phyloP scores from a whole-genome alignment of 257 asterid species.

The Capsicum pubescens region DNA sequence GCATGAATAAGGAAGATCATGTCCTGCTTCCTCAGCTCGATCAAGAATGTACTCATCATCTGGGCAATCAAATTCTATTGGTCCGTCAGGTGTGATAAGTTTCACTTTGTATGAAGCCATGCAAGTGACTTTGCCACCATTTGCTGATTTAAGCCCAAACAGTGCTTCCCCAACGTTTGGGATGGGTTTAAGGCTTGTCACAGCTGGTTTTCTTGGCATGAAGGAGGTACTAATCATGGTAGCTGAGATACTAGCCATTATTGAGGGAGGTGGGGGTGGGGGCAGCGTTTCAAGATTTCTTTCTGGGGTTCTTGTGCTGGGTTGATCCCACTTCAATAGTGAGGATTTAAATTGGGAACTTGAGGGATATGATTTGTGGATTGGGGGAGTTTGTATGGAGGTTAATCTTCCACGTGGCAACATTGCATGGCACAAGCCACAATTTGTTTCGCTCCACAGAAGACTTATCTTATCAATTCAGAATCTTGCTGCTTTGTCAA shows the following conservation, averaged over 20 bases:
- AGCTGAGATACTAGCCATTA: conserved; percentile 61
- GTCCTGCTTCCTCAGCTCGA: conserved; percentile 67
- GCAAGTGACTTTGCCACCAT: conserved; percentile 53
- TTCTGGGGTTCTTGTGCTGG: not conserved
- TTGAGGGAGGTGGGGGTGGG: too few species aligned
- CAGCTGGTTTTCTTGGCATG: conserved; percentile 53
- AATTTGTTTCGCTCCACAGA: not conserved
- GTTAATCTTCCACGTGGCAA: conserved; percentile 40
- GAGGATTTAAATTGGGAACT: conserved; percentile 25
- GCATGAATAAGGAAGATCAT: conserved; percentile 79
- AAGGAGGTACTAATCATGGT: conserved; percentile 59
- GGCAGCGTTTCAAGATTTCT: not conserved
- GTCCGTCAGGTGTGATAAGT: conserved; percentile 60
- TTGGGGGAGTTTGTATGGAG: not conserved
- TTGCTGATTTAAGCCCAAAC: conserved; percentile 40
- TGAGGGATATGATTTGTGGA: too few species aligned
- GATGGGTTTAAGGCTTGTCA: conserved; percentile 46
- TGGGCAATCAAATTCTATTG: conserved; percentile 44
- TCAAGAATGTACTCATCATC: conserved; percentile 69
- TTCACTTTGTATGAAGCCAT: conserved; percentile 73
- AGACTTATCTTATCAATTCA: not conserved
- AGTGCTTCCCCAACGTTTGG: conserved; percentile 32
- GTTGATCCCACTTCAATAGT: not conserved
- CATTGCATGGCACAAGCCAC: not conserved
- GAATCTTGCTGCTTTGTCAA: not conserved